Evolutionary conservation across 305 asterid genomes (phyloP), one percentile per base, ranked within the genome.

Genomic region (Solanum hybrid): DNA sequence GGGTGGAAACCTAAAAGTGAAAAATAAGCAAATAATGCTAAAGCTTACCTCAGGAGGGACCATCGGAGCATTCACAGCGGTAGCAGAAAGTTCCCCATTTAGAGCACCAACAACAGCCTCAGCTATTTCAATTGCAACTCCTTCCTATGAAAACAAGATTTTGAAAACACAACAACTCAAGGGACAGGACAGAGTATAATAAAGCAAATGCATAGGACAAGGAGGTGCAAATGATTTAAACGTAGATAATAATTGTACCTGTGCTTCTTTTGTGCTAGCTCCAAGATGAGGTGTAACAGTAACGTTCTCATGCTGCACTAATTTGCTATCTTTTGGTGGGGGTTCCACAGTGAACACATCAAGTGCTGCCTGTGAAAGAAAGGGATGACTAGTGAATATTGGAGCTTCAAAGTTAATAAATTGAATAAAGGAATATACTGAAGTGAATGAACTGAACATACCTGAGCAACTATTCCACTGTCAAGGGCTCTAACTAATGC

Each of bases 211-310:
- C 20, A 40, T 31, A 85, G 16, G 87, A 29, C 28, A 14, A 8
- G 16, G 33, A 40, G 28, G 75, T 11, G 89, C 18, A 90, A 67
- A 67, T 31, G 67, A 85, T 29, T 89, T 40, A 16, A 20, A n/a
- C 20, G 31, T 36, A 36, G 46, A 42, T 11, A 90, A 75, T 76
- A 69, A 28, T 79, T 90, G 81, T 89, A 96, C 99, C 97, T 97
- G 99, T 69, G 99, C 99, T 93, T 97, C 99, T 94, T 95, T 96
- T 61, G 99, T 97, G 96, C 99, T 96, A 64, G 99, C 99, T 92
- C 99, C 99, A 74, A 97, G 99, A 92, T 97, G 99, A 61, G 99
- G 99, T 13, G 99, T 97, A 57, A 94, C 98, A 28, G 94, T 95
- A 87, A 97, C 98, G 89, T 96, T 96, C 93, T 93, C 95, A 74